Evolutionary conservation across 768 basidiomycete species (phyloP).

Genomic region (Mrakia hoshinonis): DNA sequence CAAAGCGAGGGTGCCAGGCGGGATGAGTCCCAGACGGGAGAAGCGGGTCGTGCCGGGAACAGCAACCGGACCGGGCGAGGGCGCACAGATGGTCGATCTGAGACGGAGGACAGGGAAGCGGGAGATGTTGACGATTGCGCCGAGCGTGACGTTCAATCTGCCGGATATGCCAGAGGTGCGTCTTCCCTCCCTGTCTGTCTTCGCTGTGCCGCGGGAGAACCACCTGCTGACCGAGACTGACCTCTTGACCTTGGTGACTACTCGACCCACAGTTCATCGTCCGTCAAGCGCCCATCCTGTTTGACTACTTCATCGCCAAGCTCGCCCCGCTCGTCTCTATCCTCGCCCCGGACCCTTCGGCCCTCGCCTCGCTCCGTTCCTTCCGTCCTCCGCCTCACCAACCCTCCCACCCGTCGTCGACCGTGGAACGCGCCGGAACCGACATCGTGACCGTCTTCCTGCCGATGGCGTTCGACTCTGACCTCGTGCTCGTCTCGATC

Average conservation of each 20-base stretch:
- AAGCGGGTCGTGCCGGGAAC: background rate
- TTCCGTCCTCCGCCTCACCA: background rate
- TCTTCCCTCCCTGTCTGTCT: background rate
- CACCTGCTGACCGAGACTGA: background rate
- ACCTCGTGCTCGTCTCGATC: constrained; percentile 26
- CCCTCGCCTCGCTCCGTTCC: background rate
- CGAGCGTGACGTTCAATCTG: constrained; percentile 20
- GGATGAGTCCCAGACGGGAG: constrained; percentile 4
- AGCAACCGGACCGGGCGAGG: background rate
- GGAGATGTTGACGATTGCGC: constrained; percentile 9
- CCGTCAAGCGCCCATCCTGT: constrained; percentile 23
- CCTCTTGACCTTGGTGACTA: background rate
- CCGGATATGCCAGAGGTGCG: constrained; percentile 23
- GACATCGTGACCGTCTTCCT: constrained; percentile 26
- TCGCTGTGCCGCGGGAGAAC: background rate
- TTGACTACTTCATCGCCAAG: constrained; percentile 30
- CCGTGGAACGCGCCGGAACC: background rate
- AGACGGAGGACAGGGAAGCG: background rate
- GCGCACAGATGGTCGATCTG: no score
- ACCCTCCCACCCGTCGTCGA: background rate
- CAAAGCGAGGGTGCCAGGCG: background rate
- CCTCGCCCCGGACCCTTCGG: constrained; percentile 12
- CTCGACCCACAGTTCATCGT: constrained; percentile 5
- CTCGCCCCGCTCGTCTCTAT: constrained; percentile 29
- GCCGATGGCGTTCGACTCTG: constrained; percentile 21